Conservation (phyloP, 495 filamentous ascomycete species). For the Aspergillus cristatus region DNA sequence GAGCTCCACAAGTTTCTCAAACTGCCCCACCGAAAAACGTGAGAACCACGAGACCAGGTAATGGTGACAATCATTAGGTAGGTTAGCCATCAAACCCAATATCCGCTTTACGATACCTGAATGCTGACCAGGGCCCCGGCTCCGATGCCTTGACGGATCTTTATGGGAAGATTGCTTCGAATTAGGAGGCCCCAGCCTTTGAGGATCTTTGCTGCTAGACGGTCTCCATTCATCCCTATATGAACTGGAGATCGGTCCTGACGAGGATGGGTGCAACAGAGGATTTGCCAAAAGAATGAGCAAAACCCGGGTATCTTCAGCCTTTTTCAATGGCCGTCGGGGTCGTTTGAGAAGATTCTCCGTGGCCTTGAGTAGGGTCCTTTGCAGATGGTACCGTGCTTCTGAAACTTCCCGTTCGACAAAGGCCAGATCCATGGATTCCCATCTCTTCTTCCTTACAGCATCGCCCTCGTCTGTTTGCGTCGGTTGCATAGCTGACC, state of each 20-base stretch:
- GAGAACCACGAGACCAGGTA: slow-evolving; percentile 82
- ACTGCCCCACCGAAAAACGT: slow-evolving; percentile 56
- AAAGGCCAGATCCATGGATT: slow-evolving; percentile 25
- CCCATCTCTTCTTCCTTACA: slow-evolving; percentile 18
- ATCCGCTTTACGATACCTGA: slow-evolving; percentile 85
- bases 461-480: slow-evolving; percentile 20
- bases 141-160: slow-evolving; percentile 10
- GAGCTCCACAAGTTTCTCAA: slow-evolving; percentile 66
- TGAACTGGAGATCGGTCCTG: slow-evolving; percentile 8
- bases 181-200: slow-evolving; percentile 13
- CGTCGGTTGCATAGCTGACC: slow-evolving; percentile 31
- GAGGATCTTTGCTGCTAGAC: slow-evolving; percentile 16
- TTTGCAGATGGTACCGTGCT: slow-evolving; percentile 57
- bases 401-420: slow-evolving; percentile 55
- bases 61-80: slow-evolving; percentile 67
- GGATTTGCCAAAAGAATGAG: slow-evolving; percentile 84
- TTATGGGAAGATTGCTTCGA: slow-evolving; percentile 11
- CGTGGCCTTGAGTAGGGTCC: slow-evolving; percentile 68
- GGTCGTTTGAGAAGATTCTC: slow-evolving; percentile 84
- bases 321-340: slow-evolving; percentile 55
- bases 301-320: slow-evolving; percentile 69
- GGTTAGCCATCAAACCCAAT: slow-evolving; percentile 68
- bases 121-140: slow-evolving; percentile 46
- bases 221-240: slow-evolving; percentile 20
- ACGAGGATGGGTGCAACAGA: slow-evolving; percentile 44